Percentiles rank a stretch among this genome's conserved stretches.
phyloP scores from a whole-genome alignment of 305 asterid species.

The Fraxinus albicans region DNA sequence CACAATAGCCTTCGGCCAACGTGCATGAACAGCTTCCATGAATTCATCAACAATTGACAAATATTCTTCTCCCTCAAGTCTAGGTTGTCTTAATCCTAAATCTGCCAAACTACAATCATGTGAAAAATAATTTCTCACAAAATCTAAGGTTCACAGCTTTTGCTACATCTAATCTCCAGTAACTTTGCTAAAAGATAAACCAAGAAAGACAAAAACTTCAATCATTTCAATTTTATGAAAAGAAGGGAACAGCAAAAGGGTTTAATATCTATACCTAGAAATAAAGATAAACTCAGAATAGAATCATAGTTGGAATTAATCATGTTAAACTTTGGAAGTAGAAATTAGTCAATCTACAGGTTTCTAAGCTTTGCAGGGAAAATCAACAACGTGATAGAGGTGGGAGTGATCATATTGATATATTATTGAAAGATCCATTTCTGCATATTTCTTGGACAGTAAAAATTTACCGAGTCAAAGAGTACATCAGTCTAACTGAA shows the following conservation, averaged over 20 bases:
- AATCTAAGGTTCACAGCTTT: constrained; percentile 13
- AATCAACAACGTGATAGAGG: neutral
- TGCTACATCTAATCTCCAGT: constrained; percentile 5
- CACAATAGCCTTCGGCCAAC: constrained; percentile 99
- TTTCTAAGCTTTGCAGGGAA: constrained; percentile 10
- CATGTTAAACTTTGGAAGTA: neutral
- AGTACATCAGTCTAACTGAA: neutral
- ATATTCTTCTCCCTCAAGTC: constrained; percentile 98
- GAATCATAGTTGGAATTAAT: neutral
- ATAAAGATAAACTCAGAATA: neutral
- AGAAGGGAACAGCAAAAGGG: constrained; percentile 7
- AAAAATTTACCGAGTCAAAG: neutral
- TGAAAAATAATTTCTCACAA: constrained; percentile 19
- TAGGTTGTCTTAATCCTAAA: constrained; percentile 90
- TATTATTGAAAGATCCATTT: constrained; percentile 9
- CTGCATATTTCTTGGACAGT: constrained; percentile 13
- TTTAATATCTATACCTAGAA: neutral
- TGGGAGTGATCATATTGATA: constrained; percentile 2
- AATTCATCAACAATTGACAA: constrained; percentile 88
- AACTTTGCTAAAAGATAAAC: constrained; percentile 5
- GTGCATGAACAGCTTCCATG: constrained; percentile 99
- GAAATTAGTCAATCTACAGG: constrained; percentile 20
- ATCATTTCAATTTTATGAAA: neutral
- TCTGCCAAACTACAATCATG: constrained; percentile 58
- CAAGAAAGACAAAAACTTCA: constrained; percentile 2